Percentiles rank a stretch among this genome's conserved stretches.
These are phyloP conservation scores for Trichoderma koningiopsis DNA, from an alignment of 2,329 filamentous ascomycete species.

Conservation along the genomic window DNA sequence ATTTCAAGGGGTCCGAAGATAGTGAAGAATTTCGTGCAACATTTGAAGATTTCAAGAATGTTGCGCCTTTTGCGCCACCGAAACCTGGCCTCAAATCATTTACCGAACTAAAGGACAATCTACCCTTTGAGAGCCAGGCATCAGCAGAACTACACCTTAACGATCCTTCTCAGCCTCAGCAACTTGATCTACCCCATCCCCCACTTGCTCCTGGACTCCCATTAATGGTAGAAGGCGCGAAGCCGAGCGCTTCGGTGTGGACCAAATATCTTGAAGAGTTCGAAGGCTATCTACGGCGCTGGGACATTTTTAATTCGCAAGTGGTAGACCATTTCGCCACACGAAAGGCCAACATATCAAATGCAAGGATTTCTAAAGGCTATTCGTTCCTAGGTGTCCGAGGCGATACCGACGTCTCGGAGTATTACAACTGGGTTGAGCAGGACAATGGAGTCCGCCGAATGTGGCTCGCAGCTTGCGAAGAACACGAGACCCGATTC, in stretches of 20 bases:
- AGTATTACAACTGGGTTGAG: conserved; percentile 62
- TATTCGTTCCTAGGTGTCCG: conserved; percentile 48
- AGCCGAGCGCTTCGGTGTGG: conserved; percentile 49
- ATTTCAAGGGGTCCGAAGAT: conserved; percentile 56
- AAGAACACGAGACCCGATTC: conserved; percentile 61
- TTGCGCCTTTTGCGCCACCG: conserved; percentile 56
- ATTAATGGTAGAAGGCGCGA: conserved; percentile 45
- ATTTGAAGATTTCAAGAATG: conserved; percentile 58
- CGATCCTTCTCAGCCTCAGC: conserved; percentile 37
- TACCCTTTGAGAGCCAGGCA: conserved; percentile 59
- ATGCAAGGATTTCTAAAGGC: conserved; percentile 46
- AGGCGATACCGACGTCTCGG: conserved; percentile 51
- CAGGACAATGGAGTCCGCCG: conserved; percentile 66
- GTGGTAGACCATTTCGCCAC: conserved; percentile 60
- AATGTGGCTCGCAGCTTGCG: conserved; percentile 61
- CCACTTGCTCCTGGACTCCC: conserved; percentile 55
- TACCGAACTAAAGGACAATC: conserved; percentile 55
- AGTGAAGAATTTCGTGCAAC: conserved; percentile 56
- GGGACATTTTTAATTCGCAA: conserved; percentile 51
- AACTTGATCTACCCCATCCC: conserved; percentile 50
- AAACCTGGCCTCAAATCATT: conserved; percentile 55
- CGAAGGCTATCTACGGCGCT: conserved; percentile 55
- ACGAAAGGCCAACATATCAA: conserved; percentile 49
- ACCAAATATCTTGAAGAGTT: conserved; percentile 57
- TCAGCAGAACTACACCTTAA: conserved; percentile 46